phyloP scores from a whole-genome alignment of 1,284 basidiomycete genomes.

The Puccinia novopanici region DNA sequence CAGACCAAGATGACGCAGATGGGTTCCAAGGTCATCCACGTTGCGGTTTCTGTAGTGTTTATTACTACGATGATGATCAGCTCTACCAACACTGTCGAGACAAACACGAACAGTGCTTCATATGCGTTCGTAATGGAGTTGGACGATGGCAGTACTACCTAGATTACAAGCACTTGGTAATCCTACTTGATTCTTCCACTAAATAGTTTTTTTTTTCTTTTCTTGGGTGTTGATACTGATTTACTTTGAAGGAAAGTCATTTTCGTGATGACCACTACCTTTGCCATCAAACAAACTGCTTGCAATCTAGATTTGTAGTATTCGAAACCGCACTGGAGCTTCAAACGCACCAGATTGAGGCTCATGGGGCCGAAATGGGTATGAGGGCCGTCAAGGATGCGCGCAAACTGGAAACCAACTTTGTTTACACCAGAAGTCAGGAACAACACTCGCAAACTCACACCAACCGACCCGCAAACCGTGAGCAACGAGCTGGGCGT shows the following conservation, averaged over 20 bases:
- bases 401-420: conserved; percentile 75
- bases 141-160: conserved; percentile 74
- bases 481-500: conserved; percentile 51
- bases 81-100: conserved; percentile 92
- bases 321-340: conserved; percentile 85
- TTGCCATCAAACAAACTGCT: conserved; percentile 74
- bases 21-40: conserved; percentile 71
- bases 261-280: conserved; percentile 69
- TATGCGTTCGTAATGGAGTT: conserved; percentile 77
- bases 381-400: conserved; percentile 75
- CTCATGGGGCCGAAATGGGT: conserved; percentile 79
- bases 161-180: conserved; percentile 60
- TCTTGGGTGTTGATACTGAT: conserved; percentile 55
- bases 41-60: conserved; percentile 88
- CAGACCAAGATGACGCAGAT: conserved; percentile 43
- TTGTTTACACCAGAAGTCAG: conserved; percentile 70
- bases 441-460: conserved; percentile 46
- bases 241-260: conserved; percentile 49
- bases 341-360: conserved; percentile 85
- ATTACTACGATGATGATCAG: conserved; percentile 88
- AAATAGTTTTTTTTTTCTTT: conserved; percentile 52
- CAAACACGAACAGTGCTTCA: conserved; percentile 91
- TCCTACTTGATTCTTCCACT: conserved; percentile 37
- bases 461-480: conserved; percentile 27
- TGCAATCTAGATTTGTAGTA: conserved; percentile 89